Base-by-base conservation (phyloP, 352 stramenopile genomes). In the Pythium angustatum region DNA sequence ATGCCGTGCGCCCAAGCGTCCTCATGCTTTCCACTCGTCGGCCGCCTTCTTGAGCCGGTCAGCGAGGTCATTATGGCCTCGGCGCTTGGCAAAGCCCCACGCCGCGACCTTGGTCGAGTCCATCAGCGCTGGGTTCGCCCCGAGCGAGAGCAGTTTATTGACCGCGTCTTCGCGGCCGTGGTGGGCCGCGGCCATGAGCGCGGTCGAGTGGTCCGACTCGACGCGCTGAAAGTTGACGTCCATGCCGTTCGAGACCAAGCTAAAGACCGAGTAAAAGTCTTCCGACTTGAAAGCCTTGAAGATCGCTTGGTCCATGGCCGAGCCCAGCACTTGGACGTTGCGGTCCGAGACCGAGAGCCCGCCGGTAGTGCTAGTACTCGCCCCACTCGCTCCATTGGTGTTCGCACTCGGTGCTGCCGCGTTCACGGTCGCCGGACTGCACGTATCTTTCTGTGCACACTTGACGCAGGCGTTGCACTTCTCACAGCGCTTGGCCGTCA, bases 211-310 rank as follows among this genome's bases (percentile, higher is more conserved):
- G 59, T 93, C 85, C 33, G 81, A 91, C 73, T 93, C 85, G 50
- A 89, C 67, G 48, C 85, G 79, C 73, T 91, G 82, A 56, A 93
- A 93, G 66, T 93, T 91, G n/a, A 93, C 79, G 59, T 93, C 81
- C 82, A 90, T 90, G 63, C 83, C 85, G 53, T 93, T 93, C 44
- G 82, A 68, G 48, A 91, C 73, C n/a, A 93, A 65, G 66, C 79
- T 90, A 57, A 93, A 93, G 17, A 89, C 79, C 15, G 81, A 79
- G 68, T 93, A 71, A 66, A 93, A 93, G 64, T 93, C 85, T 60
- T 93, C 79, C 26, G 77, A 68, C 21, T 77, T 77, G 62, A 93
- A 93, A 3, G 85, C 85, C 70, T 85, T 84, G 68, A 85, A 93
- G 58, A 93, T 90, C 33, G 76, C 85, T 26, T 87, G 76, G 72